Base-by-base conservation (phyloP, 2,329 filamentous ascomycete species). In the Hypoxylon sp. region DNA sequence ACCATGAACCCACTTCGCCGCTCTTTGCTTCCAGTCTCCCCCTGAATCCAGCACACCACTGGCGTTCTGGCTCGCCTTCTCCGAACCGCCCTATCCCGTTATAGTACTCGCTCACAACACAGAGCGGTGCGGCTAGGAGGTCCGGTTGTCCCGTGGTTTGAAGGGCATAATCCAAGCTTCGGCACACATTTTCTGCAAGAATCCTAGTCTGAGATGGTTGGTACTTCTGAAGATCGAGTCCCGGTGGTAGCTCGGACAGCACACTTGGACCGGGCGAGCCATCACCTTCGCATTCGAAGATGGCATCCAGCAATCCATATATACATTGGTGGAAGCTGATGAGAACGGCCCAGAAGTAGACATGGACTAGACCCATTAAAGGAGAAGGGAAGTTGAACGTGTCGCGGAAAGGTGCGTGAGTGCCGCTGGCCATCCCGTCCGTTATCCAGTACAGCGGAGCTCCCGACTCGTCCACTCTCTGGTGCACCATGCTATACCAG, bases 321-420 rank as follows among this genome's bases (percentile, higher is more conserved):
- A 88, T 80, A 70, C 82, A 85, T 8, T 81, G 83, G 67, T 84
- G 82, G 51, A 89, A 81, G 11, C 83, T 70, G 29, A 88, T 78
- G 50, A 86, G 82, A 0, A 82, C 75, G 67, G 84, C 81, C 86
- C 86, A 88, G 75, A 87, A 88, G 73, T 86, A 84, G 11, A 87
- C 75, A 68, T 88, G 83, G 50, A 80, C 80, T 32, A 87, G 69
- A 0, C 86, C 83, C 0, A 83, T 80, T 11, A 79, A 71, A 17
- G 79, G 74, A 70, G 85, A 81, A 29, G 77, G 79, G 73, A 88
- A 88, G 10, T 76, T 78, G 67, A 84, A 83, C 1, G 78, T 75
- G 46, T 82, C 81, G 11, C 79, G 74, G 68, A 87, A 87, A 0
- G 85, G 84, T 19, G 83, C 75, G 51, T 79, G 63, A 2, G 50